Conservation (phyloP, 2,329 filamentous ascomycete genomes). For the Fusarium miscanthi region DNA sequence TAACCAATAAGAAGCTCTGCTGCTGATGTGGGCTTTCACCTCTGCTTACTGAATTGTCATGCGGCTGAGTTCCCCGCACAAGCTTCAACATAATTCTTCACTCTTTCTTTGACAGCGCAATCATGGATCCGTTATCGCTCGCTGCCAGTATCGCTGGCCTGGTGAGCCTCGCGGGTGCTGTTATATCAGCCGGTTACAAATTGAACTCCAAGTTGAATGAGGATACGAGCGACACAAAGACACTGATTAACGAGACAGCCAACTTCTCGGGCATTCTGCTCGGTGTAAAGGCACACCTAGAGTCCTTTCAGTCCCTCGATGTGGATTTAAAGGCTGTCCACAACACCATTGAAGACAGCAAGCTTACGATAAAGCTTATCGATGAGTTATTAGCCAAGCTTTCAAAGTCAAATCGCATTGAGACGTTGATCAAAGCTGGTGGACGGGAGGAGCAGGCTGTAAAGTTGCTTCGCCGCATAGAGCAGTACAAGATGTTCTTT, state of each 20-base stretch:
- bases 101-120: rapidly evolving
- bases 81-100: neutral
- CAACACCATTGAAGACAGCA: rapidly evolving
- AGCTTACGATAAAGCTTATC: neutral
- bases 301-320: neutral
- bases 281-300: neutral
- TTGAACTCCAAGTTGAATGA: neutral
- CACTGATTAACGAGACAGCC: rapidly evolving
- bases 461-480: neutral
- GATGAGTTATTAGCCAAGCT: neutral
- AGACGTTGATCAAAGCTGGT: neutral
- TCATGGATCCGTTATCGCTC: neutral
- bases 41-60: neutral
- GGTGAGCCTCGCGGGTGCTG: neutral
- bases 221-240: neutral
- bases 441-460: neutral
- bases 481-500: neutral
- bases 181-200: neutral
- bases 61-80: neutral
- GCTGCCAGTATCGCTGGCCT: neutral
- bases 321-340: neutral
- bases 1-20: neutral
- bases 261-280: neutral
- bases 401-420: neutral
- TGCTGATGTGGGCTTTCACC: neutral